These are phyloP conservation scores for Leishmania turanica DNA, from an alignment of 208 protist genomes.

Conservation along the genomic window DNA sequence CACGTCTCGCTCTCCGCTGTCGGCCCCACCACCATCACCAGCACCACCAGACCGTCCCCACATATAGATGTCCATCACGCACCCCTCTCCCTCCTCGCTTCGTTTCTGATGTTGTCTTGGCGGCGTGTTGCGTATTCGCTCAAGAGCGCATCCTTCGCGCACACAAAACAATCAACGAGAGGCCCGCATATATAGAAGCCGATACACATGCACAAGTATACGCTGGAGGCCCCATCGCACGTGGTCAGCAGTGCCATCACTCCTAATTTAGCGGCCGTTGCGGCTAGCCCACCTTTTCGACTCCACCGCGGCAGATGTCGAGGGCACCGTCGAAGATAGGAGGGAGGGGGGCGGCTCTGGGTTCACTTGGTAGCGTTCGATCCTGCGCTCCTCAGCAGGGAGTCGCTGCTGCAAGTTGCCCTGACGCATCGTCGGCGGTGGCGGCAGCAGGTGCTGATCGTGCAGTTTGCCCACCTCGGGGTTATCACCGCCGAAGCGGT, in stretches of 20 bases:
- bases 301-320: background rate
- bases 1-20: background rate
- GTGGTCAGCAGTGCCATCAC: too few species aligned
- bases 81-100: too few species aligned
- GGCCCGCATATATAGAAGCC: background rate
- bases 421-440: slow-evolving; percentile 22
- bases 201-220: background rate
- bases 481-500: slow-evolving; percentile 33
- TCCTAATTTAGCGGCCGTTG: background rate
- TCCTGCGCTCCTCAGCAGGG: slow-evolving; percentile 51
- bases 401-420: slow-evolving; percentile 29
- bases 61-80: background rate
- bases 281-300: too few species aligned
- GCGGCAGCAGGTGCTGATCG: slow-evolving; percentile 24
- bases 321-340: background rate
- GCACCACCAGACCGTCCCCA: background rate
- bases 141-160: too few species aligned
- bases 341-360: slow-evolving; percentile 13
- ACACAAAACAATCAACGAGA: too few species aligned
- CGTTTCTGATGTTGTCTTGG: too few species aligned
- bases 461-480: slow-evolving; percentile 30
- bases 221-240: background rate
- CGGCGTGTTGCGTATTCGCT: too few species aligned
- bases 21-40: background rate
- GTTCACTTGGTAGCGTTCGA: slow-evolving; percentile 68